Base-by-base conservation (phyloP, 164 flowering plant genomes). In the Brasenia schreberi region DNA sequence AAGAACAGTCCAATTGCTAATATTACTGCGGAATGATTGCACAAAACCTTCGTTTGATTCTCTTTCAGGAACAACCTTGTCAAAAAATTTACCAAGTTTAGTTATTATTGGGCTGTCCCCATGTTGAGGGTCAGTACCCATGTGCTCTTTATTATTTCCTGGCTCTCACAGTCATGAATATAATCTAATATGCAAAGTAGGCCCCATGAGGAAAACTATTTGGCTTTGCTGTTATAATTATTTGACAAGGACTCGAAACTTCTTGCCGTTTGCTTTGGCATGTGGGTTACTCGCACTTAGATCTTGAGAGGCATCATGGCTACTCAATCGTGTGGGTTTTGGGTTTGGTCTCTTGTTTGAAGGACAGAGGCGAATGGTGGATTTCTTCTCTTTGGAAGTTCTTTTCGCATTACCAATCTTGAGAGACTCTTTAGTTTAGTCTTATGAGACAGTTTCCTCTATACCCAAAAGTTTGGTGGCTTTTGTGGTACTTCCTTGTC, bases 71-170 rank as follows among this genome's bases (percentile, higher is more conserved):
- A 62, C 9, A 45, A 61, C 42, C 18, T 42, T 1, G 53, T 45
- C 11, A 12, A 45, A 12, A 45, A 45, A 45, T 45, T 45, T 12
- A 45, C 53, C 5, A 45, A 45, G 11, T 7, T 45, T 45, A 56
- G 18, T 63, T 64, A 18, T 60, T 60, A 7, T 23, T 69, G 78
- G 73, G 58, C 64, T 63, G 72, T 76, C 78, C 72, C 78, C 78
- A 73, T 73, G 82, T 78, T 73, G 71, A 74, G 74, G 78, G 70
- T 78, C 78, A 73, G 79, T 77, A 66, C 74, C 76, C 84, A 81
- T 77, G 84, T 80, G 87, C 83, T 9, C 64, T 69, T 72, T 33
- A 69, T 67, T 75, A 45, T 60, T 76, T 74, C 70, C 75, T 75
- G 78, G 76, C 61, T 74, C 43, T 72, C 61, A 42, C 69, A 69